Base-by-base conservation (phyloP, 371 early-diverging fungal species). In the Lichtheimia ramosa region DNA sequence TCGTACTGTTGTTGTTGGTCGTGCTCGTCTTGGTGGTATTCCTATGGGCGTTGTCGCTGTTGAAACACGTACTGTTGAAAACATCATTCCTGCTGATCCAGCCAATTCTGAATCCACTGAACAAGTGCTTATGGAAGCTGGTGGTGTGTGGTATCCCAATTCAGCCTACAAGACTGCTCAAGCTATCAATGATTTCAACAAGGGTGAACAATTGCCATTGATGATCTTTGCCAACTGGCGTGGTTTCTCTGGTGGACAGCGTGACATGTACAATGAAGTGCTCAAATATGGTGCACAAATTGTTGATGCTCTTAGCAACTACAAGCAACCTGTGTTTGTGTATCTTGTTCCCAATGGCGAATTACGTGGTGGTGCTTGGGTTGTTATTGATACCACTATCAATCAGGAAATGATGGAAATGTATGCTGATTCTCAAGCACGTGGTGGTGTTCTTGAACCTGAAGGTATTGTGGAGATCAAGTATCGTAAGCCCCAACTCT, bases 191-290 rank as follows among this genome's bases (percentile, higher is more conserved):
- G 97, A 99, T 79, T 97, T 99, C 66, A 96, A 97, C 87, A 91
- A 95, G 69, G 97, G 97, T 74, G 99, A 99, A 78, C 94, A 94
- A 66, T 84, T 99, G 60, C 97, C 98, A 16, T 77, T 99, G 72
- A 92, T 99, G 73, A 92, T 99, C 77, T 95, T 99, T 85, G 99
- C 98, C 78, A 98, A 99, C 92, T 99, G 98, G 98, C 95, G 98
- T 83, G 99, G 99, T 56, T 99, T 99, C 89, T 92, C 92, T 46
- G 99, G 99, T 62, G 98, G 99, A 56, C 96, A 97, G 76, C 93
- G 91, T 67, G 99, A 99, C 77, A 98, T 99, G 98, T 96, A 89
- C 85, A 90, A 96, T 69, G 97, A 96, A 75, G 87, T 99, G 2
- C 84, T 99, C 58, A 97, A 99, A 78, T 97, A 91, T 69, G 99